Evolutionary conservation across 257 asterid genomes (phyloP).

Genomic region (Solanum neorickii): DNA sequence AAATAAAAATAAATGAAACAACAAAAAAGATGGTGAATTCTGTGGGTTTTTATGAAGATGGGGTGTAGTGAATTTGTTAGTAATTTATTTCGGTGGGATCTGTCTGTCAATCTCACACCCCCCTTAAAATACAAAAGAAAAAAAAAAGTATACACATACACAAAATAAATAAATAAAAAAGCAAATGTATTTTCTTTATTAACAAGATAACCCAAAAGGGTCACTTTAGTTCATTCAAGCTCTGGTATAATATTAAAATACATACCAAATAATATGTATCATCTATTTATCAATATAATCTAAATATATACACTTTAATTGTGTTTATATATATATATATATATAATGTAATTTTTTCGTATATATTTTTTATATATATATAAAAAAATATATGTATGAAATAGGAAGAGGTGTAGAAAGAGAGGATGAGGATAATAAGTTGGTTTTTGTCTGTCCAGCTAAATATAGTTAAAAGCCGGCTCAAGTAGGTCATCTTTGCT

Average conservation of each 20-base stretch:
- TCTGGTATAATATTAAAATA: neutral
- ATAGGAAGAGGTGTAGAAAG: conserved; percentile 28
- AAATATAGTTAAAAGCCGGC: conserved; percentile 93
- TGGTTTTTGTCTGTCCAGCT: conserved; percentile 86
- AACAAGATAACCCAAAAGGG: neutral
- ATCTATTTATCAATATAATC: neutral
- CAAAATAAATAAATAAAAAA: neutral
- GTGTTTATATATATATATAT: too few species aligned
- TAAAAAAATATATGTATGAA: neutral
- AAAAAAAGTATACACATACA: neutral
- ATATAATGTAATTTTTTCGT: neutral
- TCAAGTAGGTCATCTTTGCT: conserved; percentile 79
- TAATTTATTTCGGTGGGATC: conserved; percentile 90
- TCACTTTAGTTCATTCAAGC: neutral
- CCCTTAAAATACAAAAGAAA: neutral
- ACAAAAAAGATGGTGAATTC: conserved; percentile 64
- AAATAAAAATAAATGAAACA: conserved; percentile 13
- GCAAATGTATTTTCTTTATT: neutral
- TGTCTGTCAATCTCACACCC: conserved; percentile 68
- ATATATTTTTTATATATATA: neutral
- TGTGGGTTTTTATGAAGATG: conserved; percentile 65
- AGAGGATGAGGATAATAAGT: conserved; percentile 67
- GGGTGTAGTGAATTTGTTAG: conserved; percentile 70
- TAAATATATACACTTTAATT: neutral
- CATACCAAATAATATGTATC: neutral